Percentiles rank a stretch among this genome's conserved stretches.
phyloP scores from a whole-genome alignment of 1,139 yeast genomes.

The Taphrina communis region DNA sequence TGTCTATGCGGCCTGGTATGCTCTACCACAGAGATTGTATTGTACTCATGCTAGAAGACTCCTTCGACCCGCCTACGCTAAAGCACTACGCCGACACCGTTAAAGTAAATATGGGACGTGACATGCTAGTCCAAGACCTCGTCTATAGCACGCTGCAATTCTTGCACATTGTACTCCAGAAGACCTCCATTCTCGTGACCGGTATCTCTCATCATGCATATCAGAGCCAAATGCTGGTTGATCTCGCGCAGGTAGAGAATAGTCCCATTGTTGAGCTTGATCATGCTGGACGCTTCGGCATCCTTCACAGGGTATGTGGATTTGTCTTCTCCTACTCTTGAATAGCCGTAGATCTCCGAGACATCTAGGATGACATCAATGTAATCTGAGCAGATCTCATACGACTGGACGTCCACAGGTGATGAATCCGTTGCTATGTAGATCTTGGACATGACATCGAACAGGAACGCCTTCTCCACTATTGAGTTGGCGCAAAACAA shows the following conservation, averaged over 20 bases:
- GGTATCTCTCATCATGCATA: slow-evolving; percentile 77
- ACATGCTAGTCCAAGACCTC: slow-evolving; percentile 58
- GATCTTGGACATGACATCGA: slow-evolving; percentile 91
- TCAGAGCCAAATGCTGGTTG: slow-evolving; percentile 91
- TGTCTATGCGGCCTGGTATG: too few relatives aligned
- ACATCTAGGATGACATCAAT: slow-evolving; percentile 92
- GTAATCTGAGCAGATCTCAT: slow-evolving; percentile 96
- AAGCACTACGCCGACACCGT: background rate
- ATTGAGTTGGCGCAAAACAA: slow-evolving; percentile 79
- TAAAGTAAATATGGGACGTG: too few relatives aligned
- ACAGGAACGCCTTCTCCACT: slow-evolving; percentile 88
- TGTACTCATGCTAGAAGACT: too few relatives aligned
- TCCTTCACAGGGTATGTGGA: slow-evolving; percentile 12
- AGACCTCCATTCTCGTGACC: slow-evolving; percentile 61
- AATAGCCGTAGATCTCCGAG: slow-evolving; percentile 57
- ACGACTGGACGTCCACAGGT: slow-evolving; percentile 93
- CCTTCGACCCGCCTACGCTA: background rate
- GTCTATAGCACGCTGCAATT: slow-evolving; percentile 77
- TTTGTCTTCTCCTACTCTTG: slow-evolving; percentile 24
- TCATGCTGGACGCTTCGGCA: slow-evolving; percentile 47
- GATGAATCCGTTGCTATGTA: slow-evolving; percentile 95
- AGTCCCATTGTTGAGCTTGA: slow-evolving; percentile 72
- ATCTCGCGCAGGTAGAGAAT: slow-evolving; percentile 83
- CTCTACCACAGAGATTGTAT: too few relatives aligned
- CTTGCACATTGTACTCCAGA: slow-evolving; percentile 85